Base-by-base conservation (phyloP, 768 basidiomycete genomes). In the Pleurotus djamor region DNA sequence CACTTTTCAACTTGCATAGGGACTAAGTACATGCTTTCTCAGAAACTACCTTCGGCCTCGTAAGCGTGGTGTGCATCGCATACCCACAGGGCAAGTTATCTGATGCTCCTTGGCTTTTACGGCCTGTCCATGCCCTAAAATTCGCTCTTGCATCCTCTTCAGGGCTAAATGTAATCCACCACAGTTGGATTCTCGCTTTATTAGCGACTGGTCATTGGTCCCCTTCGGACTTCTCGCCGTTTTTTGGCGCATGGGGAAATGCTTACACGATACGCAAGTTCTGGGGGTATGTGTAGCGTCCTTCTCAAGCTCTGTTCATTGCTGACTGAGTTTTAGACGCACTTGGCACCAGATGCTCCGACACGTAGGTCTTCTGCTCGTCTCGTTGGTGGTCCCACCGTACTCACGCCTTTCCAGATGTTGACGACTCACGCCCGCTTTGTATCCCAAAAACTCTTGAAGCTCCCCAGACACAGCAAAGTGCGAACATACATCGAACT, bases 261-360 rank as follows among this genome's bases (percentile, higher is more conserved):
- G 65, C 71, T 0, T 71, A 69, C 49, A 70, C 71, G 3, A n/a
- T 74, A 1, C 65, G 72, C 13, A 67, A 62, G 34, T 68, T 74
- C 52, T 75, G 73, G 75, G 71, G 73, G 74, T 74, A 59, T 17
- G 3, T 50, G 12, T 34, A 12, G 28, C 3, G 17, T 16, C 44
- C 37, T 60, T 41, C 14, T 48, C 10, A 5, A 13, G 6, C 21
- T 32, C 7, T 13, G 21, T 6, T 21, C 4, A 8, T 8, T 47
- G 45, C 21, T 12, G n/a, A 32, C 43, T 55, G 10, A 35, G 35
- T 33, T 8, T 51, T n/a, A 74, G 72, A 16, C 65, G 64, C 52
- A 66, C 67, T 4, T 73, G 71, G 70, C 72, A 75, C 57, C 74
- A 75, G 50, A 21, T 60, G 1, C 21, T 74, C 10, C 68, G 67